A percentile compares a stretch with the other conserved stretches of the same genome.
Evolutionary conservation across 495 filamentous ascomycete species (phyloP).

Genomic region (Penicillium tannophilum): DNA sequence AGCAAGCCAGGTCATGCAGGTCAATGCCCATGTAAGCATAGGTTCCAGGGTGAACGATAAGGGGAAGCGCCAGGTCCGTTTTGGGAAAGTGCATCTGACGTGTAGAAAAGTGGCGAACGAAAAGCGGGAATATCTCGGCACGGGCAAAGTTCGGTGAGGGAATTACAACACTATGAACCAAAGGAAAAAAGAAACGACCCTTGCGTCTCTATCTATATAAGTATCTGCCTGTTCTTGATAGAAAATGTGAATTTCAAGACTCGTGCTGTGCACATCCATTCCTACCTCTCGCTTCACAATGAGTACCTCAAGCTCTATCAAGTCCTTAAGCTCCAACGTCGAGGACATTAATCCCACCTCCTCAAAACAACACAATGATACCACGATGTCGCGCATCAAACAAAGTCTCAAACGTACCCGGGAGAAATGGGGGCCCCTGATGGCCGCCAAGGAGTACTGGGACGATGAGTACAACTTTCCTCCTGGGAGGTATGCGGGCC

Average conservation of each 20-base stretch:
- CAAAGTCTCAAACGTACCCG: constrained; percentile 16
- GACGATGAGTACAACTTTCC: constrained; percentile 37
- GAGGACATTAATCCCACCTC: neutral
- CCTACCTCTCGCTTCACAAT: neutral
- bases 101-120: neutral
- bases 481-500: constrained; percentile 31
- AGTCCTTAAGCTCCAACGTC: neutral
- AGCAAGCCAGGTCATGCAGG: too few species aligned
- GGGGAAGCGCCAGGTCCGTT: too few species aligned
- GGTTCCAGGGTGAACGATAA: too few species aligned
- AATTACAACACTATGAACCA: neutral
- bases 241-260: neutral
- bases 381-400: constrained; percentile 13
- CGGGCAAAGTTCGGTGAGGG: neutral
- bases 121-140: neutral
- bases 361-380: neutral
- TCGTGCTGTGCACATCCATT: neutral
- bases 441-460: constrained; percentile 28
- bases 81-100: neutral
- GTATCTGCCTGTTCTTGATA: neutral
- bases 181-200: neutral
- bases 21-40: too few species aligned
- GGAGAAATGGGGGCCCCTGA: constrained; percentile 30
- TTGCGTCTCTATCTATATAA: neutral
- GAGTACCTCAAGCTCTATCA: neutral